Percentiles rank a stretch among this genome's conserved stretches.
Conservation (phyloP, 2,329 filamentous ascomycete genomes). For the Sphaceloma murrayae region DNA sequence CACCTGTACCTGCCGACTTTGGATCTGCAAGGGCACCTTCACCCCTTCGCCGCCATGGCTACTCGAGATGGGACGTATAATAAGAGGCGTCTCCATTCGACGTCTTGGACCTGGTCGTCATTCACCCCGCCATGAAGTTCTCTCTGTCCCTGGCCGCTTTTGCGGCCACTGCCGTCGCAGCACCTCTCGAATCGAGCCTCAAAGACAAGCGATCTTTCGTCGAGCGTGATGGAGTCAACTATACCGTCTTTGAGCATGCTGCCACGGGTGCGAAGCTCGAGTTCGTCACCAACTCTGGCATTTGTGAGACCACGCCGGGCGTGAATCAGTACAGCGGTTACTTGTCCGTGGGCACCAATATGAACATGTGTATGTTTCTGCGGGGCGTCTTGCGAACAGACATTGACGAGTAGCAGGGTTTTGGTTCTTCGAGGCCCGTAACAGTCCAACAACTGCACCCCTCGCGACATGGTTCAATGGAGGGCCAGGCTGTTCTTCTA, state of each 20-base stretch:
- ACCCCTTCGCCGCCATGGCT: background rate
- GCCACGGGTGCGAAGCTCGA: slow-evolving; percentile 16
- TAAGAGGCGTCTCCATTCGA: background rate
- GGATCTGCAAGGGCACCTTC: background rate
- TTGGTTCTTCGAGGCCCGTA: slow-evolving; percentile 50
- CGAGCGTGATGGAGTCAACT: slow-evolving; percentile 17
- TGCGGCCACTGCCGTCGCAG: background rate
- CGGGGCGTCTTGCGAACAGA: background rate
- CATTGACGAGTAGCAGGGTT: slow-evolving; percentile 33
- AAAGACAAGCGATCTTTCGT: slow-evolving; percentile 16
- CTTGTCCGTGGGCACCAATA: slow-evolving; percentile 35
- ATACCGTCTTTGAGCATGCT: slow-evolving; percentile 18
- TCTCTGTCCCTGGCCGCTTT: background rate
- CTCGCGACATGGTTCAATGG: slow-evolving; percentile 56
- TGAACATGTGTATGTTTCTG: slow-evolving; percentile 25
- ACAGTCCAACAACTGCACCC: slow-evolving; percentile 39
- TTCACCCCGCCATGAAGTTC: slow-evolving; percentile 1
- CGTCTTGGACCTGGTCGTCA: background rate
- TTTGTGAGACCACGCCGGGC: slow-evolving; percentile 42
- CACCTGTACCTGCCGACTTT: background rate
- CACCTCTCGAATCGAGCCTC: background rate
- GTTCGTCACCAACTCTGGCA: slow-evolving; percentile 16
- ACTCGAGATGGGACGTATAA: background rate
- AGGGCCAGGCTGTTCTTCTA: slow-evolving; percentile 53
- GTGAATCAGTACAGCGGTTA: slow-evolving; percentile 35